Evolutionary conservation across 1,284 basidiomycete species (phyloP).

Genomic region (Phaffia rhodozyma): DNA sequence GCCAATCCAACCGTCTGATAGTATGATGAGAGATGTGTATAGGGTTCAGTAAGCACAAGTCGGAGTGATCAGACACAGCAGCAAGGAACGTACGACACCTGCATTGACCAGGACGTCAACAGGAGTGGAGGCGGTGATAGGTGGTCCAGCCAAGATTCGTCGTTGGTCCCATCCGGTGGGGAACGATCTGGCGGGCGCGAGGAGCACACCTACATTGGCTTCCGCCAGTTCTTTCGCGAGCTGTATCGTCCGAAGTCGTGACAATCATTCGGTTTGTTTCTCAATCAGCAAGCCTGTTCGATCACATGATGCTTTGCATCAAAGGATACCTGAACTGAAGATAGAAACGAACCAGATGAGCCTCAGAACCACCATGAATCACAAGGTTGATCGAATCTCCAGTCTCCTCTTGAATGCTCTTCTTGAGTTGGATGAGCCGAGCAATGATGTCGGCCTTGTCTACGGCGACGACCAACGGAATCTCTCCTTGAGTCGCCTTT

Average conservation of each 20-base stretch:
- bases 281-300: conserved; percentile 34
- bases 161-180: conserved; percentile 56
- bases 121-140: conserved; percentile 53
- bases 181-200: conserved; percentile 50
- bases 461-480: conserved; percentile 58
- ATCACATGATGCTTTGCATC: conserved; percentile 58
- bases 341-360: conserved; percentile 4
- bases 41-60: background rate
- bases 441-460: conserved; percentile 61
- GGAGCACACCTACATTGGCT: conserved; percentile 58
- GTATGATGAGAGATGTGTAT: background rate
- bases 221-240: conserved; percentile 59
- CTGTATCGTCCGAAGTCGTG: background rate
- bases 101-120: conserved; percentile 50
- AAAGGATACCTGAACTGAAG: background rate
- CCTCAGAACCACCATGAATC: conserved; percentile 12
- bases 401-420: conserved; percentile 42
- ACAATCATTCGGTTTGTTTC: background rate
- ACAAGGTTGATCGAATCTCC: background rate
- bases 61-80: background rate
- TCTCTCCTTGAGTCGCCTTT: conserved; percentile 44
- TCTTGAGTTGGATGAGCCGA: conserved; percentile 57
- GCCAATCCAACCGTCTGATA: background rate
- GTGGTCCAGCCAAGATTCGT: conserved; percentile 60
- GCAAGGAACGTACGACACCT: conserved; percentile 41